A percentile compares a stretch with the other conserved stretches of the same genome.
Evolutionary conservation across 148 eudicot genomes (phyloP).

Genomic region (Pharnaceum exiguum): DNA sequence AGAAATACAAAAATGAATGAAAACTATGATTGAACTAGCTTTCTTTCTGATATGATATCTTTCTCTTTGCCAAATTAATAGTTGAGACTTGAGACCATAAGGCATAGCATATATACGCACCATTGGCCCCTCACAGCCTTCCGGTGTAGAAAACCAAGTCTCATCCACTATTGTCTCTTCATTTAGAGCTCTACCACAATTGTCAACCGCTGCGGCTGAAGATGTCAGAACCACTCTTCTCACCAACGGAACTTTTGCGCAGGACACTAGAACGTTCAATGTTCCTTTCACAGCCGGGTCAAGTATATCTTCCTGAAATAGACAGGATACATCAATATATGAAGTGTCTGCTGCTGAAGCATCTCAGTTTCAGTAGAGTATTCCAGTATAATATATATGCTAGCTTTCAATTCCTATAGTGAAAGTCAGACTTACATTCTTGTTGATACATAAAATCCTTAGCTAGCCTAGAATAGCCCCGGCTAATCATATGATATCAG

Average conservation of each 20-base stretch:
- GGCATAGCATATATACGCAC: slow-evolving; percentile 12
- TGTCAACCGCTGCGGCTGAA: slow-evolving; percentile 28
- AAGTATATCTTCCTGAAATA: slow-evolving; percentile 29
- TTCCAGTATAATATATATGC: too few species aligned
- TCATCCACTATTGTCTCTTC: slow-evolving; percentile 30
- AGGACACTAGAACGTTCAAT: slow-evolving; percentile 33
- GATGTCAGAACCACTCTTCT: slow-evolving; percentile 42
- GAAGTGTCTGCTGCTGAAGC: too few species aligned
- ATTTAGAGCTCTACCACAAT: slow-evolving; percentile 3
- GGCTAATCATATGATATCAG: too few species aligned
- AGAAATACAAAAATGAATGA: neutral
- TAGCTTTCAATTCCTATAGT: too few species aligned
- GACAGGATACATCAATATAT: too few species aligned
- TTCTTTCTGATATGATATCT: too few species aligned
- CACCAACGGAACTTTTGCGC: slow-evolving; percentile 24
- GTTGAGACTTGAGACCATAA: too few species aligned
- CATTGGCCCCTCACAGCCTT: slow-evolving; percentile 16
- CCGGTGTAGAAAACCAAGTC: slow-evolving; percentile 32
- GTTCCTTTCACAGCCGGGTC: slow-evolving; percentile 47
- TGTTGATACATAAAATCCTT: too few species aligned
- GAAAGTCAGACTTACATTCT: too few species aligned
- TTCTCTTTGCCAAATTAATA: too few species aligned
- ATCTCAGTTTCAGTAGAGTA: too few species aligned
- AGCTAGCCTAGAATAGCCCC: too few species aligned
- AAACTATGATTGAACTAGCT: neutral